phyloP scores from a whole-genome alignment of 2,329 filamentous ascomycete genomes.

The Chalara sp. region DNA sequence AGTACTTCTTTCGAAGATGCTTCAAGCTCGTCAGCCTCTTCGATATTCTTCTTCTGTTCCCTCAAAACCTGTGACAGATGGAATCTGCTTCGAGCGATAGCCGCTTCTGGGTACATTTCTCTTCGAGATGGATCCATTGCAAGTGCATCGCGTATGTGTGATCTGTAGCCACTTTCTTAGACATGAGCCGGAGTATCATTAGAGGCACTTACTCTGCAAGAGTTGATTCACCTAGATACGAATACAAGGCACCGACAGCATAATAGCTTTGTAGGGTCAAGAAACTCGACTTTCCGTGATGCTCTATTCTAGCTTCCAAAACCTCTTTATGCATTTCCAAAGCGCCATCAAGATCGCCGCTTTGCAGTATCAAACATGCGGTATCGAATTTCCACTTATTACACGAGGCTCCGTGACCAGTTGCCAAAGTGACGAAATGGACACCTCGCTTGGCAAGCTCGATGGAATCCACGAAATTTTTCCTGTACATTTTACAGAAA shows the following conservation, averaged over 20 bases:
- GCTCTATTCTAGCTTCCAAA: slow-evolving; percentile 5
- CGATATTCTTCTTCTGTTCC: not conserved
- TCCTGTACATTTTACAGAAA: slow-evolving; percentile 13
- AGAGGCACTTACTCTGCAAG: slow-evolving; percentile 11
- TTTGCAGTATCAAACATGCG: slow-evolving; percentile 14
- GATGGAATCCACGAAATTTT: slow-evolving; percentile 10
- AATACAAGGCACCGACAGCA: slow-evolving; percentile 10
- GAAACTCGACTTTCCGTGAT: slow-evolving; percentile 10
- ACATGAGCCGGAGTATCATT: too few relatives aligned
- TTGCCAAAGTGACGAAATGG: slow-evolving; percentile 4
- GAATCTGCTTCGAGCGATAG: slow-evolving; percentile 6
- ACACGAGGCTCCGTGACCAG: slow-evolving; percentile 4
- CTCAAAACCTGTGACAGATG: slow-evolving; percentile 6
- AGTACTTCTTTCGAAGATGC: slow-evolving; percentile 1
- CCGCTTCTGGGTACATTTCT: not conserved
- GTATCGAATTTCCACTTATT: slow-evolving; percentile 14
- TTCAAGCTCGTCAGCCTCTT: slow-evolving; percentile 1
- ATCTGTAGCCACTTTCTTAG: too few relatives aligned
- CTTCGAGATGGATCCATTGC: too few relatives aligned
- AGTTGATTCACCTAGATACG: slow-evolving; percentile 7
- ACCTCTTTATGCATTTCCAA: slow-evolving; percentile 12
- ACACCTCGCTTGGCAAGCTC: slow-evolving; percentile 9
- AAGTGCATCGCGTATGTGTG: too few relatives aligned
- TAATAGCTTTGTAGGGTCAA: slow-evolving; percentile 17
- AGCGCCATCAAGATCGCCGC: slow-evolving; percentile 8